A percentile compares a stretch with the other conserved stretches of the same genome.
phyloP scores from a whole-genome alignment of 257 asterid genomes.

The Solanum piurae region DNA sequence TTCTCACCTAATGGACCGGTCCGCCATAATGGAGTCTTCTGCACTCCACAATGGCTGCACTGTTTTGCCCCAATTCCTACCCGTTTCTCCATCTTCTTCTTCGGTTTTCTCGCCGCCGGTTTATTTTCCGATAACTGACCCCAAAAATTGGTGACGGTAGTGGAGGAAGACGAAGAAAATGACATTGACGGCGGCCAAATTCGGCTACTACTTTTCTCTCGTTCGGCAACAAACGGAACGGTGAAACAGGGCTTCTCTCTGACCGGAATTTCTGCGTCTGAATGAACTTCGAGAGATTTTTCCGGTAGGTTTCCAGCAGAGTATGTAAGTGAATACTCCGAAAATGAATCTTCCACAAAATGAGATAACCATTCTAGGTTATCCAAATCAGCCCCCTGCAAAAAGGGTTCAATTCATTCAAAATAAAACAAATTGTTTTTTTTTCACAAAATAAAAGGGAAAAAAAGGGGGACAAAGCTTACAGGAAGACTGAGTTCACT shows the following conservation, averaged over 20 bases:
- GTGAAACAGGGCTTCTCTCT: neutral
- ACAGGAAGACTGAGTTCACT: neutral
- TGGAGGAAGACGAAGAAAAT: neutral
- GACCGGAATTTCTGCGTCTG: neutral
- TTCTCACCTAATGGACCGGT: conserved; percentile 34
- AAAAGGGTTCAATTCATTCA: neutral
- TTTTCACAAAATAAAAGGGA: neutral
- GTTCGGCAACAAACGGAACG: neutral
- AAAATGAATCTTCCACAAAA: conserved; percentile 20
- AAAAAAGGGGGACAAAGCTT: neutral
- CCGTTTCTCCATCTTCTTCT: conserved; percentile 9
- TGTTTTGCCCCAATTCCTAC: neutral
- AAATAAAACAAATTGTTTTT: neutral
- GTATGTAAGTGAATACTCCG: conserved; percentile 6
- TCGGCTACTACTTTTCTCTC: neutral
- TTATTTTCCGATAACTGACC: conserved; percentile 10
- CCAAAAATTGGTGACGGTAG: neutral
- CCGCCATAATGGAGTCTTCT: conserved; percentile 27
- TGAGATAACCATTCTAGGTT: conserved; percentile 34
- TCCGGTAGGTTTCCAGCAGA: neutral
- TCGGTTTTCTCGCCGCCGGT: conserved; percentile 20
- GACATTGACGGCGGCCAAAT: neutral
- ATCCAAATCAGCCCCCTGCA: conserved; percentile 26
- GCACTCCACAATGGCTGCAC: conserved; percentile 29
- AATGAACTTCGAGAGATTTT: neutral